Evolutionary conservation across 371 early-diverging fungal species (phyloP).

Genomic region (Apophysomyces variabilis): DNA sequence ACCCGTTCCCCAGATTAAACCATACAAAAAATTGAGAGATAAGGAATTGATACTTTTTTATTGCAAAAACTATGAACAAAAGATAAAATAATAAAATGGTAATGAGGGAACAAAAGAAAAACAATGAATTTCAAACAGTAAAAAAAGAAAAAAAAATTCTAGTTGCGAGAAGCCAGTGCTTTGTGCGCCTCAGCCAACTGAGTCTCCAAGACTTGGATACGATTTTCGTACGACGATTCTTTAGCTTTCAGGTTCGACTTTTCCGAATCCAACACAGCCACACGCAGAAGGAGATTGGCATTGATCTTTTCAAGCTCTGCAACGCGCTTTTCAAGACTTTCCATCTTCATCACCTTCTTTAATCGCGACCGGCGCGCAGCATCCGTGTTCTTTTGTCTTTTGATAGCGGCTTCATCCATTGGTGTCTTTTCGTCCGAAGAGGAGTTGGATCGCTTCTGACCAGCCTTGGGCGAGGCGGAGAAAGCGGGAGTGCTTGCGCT

Average conservation of each 20-base stretch:
- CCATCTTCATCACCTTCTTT: slow-evolving; percentile 82
- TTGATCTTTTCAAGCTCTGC: slow-evolving; percentile 78
- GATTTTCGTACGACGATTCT: slow-evolving; percentile 64
- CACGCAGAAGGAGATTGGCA: slow-evolving; percentile 57
- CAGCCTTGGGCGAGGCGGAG: slow-evolving; percentile 16
- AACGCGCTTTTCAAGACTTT: slow-evolving; percentile 76
- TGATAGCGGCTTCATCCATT: slow-evolving; percentile 53
- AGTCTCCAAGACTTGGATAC: slow-evolving; percentile 66
- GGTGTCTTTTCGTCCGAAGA: slow-evolving; percentile 13
- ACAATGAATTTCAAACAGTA: slow-evolving; percentile 11
- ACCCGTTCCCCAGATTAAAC: not conserved
- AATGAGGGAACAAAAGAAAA: slow-evolving; percentile 5
- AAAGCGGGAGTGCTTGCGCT: slow-evolving; percentile 32
- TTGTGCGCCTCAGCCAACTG: slow-evolving; percentile 72
- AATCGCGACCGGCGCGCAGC: slow-evolving; percentile 91
- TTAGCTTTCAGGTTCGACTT: slow-evolving; percentile 59
- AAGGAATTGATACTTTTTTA: not conserved
- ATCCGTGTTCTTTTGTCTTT: slow-evolving; percentile 83
- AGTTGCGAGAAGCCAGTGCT: slow-evolving; percentile 32
- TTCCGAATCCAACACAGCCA: slow-evolving; percentile 77
- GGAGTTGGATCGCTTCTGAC: slow-evolving; percentile 23
- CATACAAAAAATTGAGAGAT: not conserved
- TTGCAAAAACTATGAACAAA: not conserved
- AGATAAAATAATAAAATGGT: slow-evolving; percentile 13
- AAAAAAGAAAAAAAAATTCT: slow-evolving; percentile 2